Percentiles rank a stretch among this genome's conserved stretches.
These are phyloP conservation scores for Penicillium sp. DNA, from an alignment of 2,329 filamentous ascomycete species.

Conservation along the genomic window DNA sequence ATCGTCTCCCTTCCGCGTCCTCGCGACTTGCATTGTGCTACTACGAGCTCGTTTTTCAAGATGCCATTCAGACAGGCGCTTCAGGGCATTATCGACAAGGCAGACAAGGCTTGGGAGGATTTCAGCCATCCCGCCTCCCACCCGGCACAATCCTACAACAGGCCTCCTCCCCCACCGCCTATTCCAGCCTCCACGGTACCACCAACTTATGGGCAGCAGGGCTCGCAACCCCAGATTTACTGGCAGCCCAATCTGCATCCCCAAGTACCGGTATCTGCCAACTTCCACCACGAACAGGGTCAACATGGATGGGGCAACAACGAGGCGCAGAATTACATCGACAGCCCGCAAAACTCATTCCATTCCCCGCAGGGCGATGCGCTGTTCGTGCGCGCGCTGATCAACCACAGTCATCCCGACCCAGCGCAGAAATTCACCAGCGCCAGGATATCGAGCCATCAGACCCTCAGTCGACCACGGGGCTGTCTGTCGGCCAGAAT, in stretches of 20 bases:
- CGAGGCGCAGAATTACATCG: background rate
- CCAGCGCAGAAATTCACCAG: background rate
- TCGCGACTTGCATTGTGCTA: background rate
- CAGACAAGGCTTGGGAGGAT: background rate
- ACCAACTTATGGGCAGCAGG: background rate
- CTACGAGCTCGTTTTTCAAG: background rate
- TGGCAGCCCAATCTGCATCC: background rate
- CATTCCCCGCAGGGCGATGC: background rate
- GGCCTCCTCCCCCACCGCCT: no score
- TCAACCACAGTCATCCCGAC: background rate
- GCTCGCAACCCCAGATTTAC: background rate
- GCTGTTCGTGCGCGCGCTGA: background rate
- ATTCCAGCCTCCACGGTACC: background rate
- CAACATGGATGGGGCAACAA: background rate
- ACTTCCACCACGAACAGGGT: background rate
- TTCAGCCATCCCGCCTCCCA: background rate
- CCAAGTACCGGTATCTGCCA: background rate
- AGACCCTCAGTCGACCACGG: background rate
- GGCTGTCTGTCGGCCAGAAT: background rate
- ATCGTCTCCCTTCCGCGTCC: background rate
- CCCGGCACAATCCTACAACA: background rate
- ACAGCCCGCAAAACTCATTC: background rate
- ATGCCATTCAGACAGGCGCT: background rate
- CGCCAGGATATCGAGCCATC: background rate
- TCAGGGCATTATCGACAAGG: background rate